Percentiles rank a stretch among this genome's conserved stretches.
Conservation (phyloP, 2,329 filamentous ascomycete genomes). For the Fusarium albosuccineum region DNA sequence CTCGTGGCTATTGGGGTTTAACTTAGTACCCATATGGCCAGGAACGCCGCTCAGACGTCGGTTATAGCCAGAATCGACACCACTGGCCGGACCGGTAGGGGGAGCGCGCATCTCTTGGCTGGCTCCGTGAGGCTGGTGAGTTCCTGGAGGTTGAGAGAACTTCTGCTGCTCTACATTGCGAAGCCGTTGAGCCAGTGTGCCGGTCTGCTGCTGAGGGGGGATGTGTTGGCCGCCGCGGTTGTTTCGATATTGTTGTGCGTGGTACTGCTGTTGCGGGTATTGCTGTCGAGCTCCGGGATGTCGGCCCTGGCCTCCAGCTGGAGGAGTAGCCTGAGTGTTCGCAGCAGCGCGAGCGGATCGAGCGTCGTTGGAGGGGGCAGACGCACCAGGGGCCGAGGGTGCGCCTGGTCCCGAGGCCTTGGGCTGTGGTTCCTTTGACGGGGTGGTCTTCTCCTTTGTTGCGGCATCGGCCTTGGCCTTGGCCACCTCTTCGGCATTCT, state of each 20-base stretch:
- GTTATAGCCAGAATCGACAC: constrained; percentile 64
- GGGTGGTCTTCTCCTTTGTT: constrained; percentile 57
- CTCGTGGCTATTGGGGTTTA: constrained; percentile 78
- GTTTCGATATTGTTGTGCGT: constrained; percentile 62
- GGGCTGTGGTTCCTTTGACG: constrained; percentile 61
- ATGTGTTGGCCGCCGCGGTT: constrained; percentile 60
- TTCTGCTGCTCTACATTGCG: constrained; percentile 66
- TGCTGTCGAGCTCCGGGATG: constrained; percentile 63
- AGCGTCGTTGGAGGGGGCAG: constrained; percentile 43
- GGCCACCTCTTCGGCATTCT: constrained; percentile 75
- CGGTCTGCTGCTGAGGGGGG: constrained; percentile 56
- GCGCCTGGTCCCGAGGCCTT: constrained; percentile 49
- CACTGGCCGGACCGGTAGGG: constrained; percentile 78
- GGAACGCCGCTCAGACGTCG: constrained; percentile 66
- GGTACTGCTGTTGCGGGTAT: constrained; percentile 61
- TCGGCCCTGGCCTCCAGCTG: constrained; percentile 53
- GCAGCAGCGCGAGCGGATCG: constrained; percentile 52
- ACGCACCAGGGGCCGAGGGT: constrained; percentile 31
- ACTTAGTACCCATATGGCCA: constrained; percentile 65
- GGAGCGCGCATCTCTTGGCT: constrained; percentile 77
- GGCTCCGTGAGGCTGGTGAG: constrained; percentile 63
- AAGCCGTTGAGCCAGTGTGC: constrained; percentile 64
- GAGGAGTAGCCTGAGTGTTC: constrained; percentile 49
- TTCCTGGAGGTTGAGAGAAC: constrained; percentile 57
- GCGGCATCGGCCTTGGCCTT: constrained; percentile 66